Evolutionary conservation across 495 filamentous ascomycete species (phyloP), one percentile per base, ranked within the genome.

Genomic region (Daldinia vernicosa): DNA sequence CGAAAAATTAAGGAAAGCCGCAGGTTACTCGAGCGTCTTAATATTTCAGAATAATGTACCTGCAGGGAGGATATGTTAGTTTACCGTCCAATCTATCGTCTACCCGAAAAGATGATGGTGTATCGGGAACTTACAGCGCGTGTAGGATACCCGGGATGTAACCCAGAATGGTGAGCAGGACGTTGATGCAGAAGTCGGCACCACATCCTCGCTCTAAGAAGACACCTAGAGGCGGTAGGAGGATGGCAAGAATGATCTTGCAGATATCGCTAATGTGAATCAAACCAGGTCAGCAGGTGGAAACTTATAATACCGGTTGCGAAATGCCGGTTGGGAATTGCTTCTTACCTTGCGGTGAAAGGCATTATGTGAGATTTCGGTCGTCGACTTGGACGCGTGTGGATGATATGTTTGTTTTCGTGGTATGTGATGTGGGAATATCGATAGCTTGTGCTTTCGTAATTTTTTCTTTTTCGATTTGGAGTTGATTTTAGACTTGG

Each of bases 181-280:
- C 89, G 84, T 95, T 97, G 86, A 97, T 93, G 74, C 92, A 81
- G 70, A 97, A 83, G 75, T 96, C 92, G 75, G 88, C 86, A 78
- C 88, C 87, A 82, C 91, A 94, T 77, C 94, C 94, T 40, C 90
- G 89, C 85, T 95, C 91, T 64, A 97, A 88, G 86, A 97, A 96
- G 78, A 97, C 94, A 80, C 93, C 93, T 35, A 97, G 85, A 70
- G 94, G 94, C 40, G 94, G 94, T 56, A 96, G 85, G 84, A 96
- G 81, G 83, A 96, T 84, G 83, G 93, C 91, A 80, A 93, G 85
- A 82, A 95, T 88, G 84, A 95, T 92, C 85, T 95, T 94, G 90
- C 89, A 90, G 84, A 94, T 92, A 75, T 95, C 92, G 79, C 91
- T 93, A 75, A 32, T 45, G 26, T 8, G 1, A 40, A 33, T 6